phyloP scores from a whole-genome alignment of 1,284 basidiomycete species.

The Trichosporon ovoides region DNA sequence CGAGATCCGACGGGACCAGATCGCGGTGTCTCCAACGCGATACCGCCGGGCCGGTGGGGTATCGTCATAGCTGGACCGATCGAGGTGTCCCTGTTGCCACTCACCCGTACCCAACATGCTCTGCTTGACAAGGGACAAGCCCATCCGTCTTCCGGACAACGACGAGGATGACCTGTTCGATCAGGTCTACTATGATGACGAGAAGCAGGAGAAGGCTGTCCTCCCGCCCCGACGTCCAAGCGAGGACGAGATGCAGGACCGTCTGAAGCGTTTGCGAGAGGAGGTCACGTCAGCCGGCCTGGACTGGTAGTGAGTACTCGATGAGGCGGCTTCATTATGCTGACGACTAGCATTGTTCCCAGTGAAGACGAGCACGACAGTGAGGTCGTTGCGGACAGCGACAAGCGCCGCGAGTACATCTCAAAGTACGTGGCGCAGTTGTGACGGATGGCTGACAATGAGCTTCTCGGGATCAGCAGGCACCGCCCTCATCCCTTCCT shows the following conservation, averaged over 20 bases:
- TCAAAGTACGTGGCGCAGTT: conserved; percentile 58
- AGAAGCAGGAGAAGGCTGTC: conserved; percentile 11
- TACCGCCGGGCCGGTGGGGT: no score
- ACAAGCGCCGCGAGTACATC: conserved; percentile 77
- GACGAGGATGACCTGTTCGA: conserved; percentile 16
- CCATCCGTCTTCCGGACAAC: conserved; percentile 14
- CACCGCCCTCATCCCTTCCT: conserved; percentile 66
- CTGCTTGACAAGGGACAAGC: conserved; percentile 17
- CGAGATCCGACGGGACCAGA: conserved; percentile 2
- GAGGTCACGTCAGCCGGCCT: conserved; percentile 68
- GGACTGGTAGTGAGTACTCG: conserved; percentile 72
- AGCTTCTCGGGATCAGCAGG: conserved; percentile 86
- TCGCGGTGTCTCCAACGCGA: no score
- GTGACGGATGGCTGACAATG: neutral
- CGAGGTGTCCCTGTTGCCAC: neutral
- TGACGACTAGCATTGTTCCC: conserved; percentile 59
- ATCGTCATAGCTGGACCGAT: no score
- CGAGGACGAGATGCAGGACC: conserved; percentile 43
- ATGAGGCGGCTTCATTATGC: neutral
- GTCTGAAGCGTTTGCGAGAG: conserved; percentile 62
- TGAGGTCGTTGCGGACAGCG: conserved; percentile 74
- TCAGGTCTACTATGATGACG: conserved; percentile 10
- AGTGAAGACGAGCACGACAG: conserved; percentile 82
- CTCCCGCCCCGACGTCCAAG: neutral
- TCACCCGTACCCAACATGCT: conserved; percentile 9